These are phyloP conservation scores for Hanseniaspora vineae DNA, from an alignment of 805 yeast genomes.

Conservation along the genomic window DNA sequence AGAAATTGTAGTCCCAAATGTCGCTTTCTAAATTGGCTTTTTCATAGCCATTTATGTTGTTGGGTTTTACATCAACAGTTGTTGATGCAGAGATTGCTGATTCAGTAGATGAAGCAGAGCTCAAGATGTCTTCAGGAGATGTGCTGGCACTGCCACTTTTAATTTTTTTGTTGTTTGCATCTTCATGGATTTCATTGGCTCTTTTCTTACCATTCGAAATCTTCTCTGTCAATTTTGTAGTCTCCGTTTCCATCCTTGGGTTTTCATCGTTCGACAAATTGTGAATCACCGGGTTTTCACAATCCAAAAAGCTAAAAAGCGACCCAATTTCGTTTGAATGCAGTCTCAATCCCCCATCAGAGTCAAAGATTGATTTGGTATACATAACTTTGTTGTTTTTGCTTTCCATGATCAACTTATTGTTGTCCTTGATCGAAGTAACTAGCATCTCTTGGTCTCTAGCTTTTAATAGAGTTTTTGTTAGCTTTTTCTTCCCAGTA, in stretches of 20 bases:
- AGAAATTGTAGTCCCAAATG: background rate
- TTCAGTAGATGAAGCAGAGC: background rate
- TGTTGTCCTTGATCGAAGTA: conserved; percentile 11
- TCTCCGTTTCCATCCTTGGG: conserved; percentile 9
- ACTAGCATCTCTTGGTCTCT: conserved; percentile 21
- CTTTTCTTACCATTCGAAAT: conserved; percentile 1
- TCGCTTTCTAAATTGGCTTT: background rate
- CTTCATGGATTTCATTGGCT: background rate
- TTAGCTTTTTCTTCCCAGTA: conserved; percentile 21
- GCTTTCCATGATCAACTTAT: conserved; percentile 19
- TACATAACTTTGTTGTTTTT: conserved; percentile 7
- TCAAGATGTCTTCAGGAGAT: background rate
- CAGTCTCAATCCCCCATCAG: background rate
- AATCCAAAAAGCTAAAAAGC: background rate
- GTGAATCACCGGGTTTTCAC: background rate
- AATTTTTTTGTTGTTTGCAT: conserved; percentile 13
- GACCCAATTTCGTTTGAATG: background rate
- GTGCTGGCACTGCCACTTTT: conserved; percentile 2
- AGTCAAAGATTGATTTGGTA: background rate
- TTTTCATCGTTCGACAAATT: background rate
- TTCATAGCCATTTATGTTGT: background rate
- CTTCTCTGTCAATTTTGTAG: conserved; percentile 8
- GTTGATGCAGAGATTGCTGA: background rate
- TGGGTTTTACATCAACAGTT: background rate
- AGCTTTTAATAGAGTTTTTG: conserved; percentile 19